phyloP scores from a whole-genome alignment of 148 eudicot genomes.

The Cornus suecica region DNA sequence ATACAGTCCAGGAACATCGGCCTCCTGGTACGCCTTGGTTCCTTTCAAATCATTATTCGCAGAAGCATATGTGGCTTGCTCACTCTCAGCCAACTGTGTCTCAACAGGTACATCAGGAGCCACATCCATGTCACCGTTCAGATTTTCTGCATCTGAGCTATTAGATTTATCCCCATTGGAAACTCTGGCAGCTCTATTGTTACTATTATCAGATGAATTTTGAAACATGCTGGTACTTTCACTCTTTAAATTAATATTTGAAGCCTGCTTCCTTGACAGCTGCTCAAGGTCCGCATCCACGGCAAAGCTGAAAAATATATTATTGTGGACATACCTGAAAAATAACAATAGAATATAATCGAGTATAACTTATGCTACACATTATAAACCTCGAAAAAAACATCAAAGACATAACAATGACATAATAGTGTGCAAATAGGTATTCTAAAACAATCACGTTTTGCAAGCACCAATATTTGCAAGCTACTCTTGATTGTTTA shows the following conservation, averaged over 20 bases:
- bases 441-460: slow-evolving; percentile 1
- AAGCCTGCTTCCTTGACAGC: slow-evolving; percentile 46
- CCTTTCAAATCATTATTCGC: slow-evolving; percentile 98
- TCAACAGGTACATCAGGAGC: slow-evolving; percentile 59
- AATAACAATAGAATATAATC: slow-evolving; percentile 16
- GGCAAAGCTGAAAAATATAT: slow-evolving; percentile 99
- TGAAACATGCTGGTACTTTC: slow-evolving; percentile 22
- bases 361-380: neutral
- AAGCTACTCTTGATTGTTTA: neutral
- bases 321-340: slow-evolving; percentile 99
- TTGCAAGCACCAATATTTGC: neutral
- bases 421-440: neutral
- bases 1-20: slow-evolving; percentile 89
- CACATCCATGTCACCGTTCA: slow-evolving; percentile 28
- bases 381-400: slow-evolving; percentile 5
- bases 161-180: slow-evolving; percentile 38
- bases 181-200: slow-evolving; percentile 23
- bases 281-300: slow-evolving; percentile 93
- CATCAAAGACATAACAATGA: neutral
- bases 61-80: slow-evolving; percentile 99
- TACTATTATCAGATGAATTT: slow-evolving; percentile 32
- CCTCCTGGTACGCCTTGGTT: slow-evolving; percentile 97
- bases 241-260: slow-evolving; percentile 34
- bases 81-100: slow-evolving; percentile 79
- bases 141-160: slow-evolving; percentile 33